These are phyloP conservation scores for Coffea eugenioides DNA, from an alignment of 257 asterid species.

Conservation along the genomic window DNA sequence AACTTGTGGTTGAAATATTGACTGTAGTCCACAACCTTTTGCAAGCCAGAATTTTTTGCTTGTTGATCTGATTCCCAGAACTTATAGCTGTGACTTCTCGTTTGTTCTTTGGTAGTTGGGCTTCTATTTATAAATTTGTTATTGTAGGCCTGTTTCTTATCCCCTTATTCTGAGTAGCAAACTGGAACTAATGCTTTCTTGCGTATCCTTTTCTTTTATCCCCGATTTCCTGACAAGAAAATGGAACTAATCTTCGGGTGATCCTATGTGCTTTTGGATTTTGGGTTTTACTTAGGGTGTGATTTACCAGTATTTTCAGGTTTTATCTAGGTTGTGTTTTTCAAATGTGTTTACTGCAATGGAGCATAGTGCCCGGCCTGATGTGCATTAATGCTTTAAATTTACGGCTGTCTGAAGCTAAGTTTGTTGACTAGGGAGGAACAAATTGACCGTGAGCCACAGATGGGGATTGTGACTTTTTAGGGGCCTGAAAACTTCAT, in stretches of 20 bases:
- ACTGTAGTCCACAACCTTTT: neutral
- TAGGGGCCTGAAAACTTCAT: neutral
- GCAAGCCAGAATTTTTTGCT: neutral
- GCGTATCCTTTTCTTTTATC: neutral
- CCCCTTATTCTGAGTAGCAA: neutral
- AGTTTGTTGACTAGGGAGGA: neutral
- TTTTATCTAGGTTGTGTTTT: neutral
- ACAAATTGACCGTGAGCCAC: neutral
- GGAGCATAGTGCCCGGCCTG: neutral
- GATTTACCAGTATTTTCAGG: neutral
- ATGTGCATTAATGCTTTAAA: neutral
- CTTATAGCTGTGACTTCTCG: neutral
- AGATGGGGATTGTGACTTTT: neutral
- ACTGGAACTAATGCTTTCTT: neutral
- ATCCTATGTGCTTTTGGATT: neutral
- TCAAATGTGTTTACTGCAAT: neutral
- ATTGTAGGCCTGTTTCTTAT: neutral
- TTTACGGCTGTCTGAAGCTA: constrained; percentile 6
- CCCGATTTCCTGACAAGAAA: neutral
- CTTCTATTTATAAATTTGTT: neutral
- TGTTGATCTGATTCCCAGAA: neutral
- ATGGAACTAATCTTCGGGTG: neutral
- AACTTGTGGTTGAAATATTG: constrained; percentile 1
- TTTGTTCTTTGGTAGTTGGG: neutral
- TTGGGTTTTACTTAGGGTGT: neutral